Base-by-base conservation (phyloP, 805 yeast genomes). In the Teunomyces stri region DNA sequence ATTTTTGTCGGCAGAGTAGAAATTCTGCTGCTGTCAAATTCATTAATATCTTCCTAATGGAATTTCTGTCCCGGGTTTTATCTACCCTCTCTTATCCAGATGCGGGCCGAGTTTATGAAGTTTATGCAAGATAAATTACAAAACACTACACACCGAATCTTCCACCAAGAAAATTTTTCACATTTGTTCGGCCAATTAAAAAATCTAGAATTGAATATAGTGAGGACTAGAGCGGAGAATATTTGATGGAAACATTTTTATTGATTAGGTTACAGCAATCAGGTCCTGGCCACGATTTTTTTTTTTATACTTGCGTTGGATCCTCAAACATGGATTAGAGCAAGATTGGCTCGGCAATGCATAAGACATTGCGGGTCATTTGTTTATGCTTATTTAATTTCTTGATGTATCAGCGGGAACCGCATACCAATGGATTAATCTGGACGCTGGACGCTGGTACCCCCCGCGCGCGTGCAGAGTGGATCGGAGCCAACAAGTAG, bases 211-310 rank as follows among this genome's bases (percentile, higher is more conserved):
- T 21, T 37, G 11, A 22, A 37, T 18, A 21, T 37, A 22, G 40
- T 37, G 40, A 29, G 40, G 40, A 25, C 40, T 13, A 37, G 20
- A 37, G 40, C 29, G 40, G 40, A 37, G 40, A 18, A 37, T 21
- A 21, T n/a, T 37, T 37, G 29, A 29, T 37, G 9, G 28, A 37
- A 22, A 22, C 40, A 37, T 22, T 6, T 4, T 21, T 21, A 20
- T 6, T 11, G 28, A 13, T 22, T 21, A 20, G 15, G 40, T 37
- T 20, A 22, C 40, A 37, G 22, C 28, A 12, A 27, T 22, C 18
- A 22, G 29, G 40, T n/a, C 34, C 16, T 13, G 16, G 16, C 3
- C 27, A 25, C 27, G 11, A 25, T 9, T 25, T 25, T 22, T 25
- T 22, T 18, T 18, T 25, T 25, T 25, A 25, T 25, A 9, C 27